Conservation (phyloP, 805 yeast species). For the Wickerhamomyces ciferrii region DNA sequence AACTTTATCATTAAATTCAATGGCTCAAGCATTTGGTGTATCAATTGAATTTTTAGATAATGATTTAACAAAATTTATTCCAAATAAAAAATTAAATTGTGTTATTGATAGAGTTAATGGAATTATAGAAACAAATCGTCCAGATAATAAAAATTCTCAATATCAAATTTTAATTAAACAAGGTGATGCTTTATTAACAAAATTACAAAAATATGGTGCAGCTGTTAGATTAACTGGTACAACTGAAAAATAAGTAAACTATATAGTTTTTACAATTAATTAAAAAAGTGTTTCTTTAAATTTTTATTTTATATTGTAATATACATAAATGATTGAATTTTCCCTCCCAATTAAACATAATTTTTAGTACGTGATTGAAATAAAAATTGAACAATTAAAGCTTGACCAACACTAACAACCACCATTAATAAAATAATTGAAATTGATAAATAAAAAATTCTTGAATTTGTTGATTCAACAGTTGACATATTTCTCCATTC, state of each 20-base stretch:
- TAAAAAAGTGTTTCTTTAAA: not conserved
- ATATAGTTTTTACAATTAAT: too few relatives aligned
- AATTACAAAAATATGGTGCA: constrained; percentile 94
- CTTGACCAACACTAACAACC: constrained; percentile 72
- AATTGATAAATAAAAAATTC: constrained; percentile 73
- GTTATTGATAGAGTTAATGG: constrained; percentile 95
- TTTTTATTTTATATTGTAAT: not conserved
- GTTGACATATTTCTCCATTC: constrained; percentile 96
- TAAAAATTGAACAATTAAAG: constrained; percentile 76
- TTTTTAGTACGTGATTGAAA: constrained; percentile 48
- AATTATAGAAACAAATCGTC: constrained; percentile 91
- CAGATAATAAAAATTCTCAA: constrained; percentile 93
- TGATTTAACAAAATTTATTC: constrained; percentile 86
- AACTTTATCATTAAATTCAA: constrained; percentile 80
- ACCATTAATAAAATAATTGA: constrained; percentile 69
- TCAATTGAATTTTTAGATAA: constrained; percentile 78
- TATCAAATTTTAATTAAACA: constrained; percentile 84
- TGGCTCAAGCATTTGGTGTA: constrained; percentile 95
- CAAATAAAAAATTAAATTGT: constrained; percentile 90
- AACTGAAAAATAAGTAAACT: constrained; percentile 67
- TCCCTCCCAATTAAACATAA: constrained; percentile 23
- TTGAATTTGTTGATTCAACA: constrained; percentile 71
- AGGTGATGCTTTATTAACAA: constrained; percentile 89
- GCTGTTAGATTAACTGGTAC: constrained; percentile 89
- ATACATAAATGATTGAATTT: not conserved